Percentiles rank a stretch among this genome's conserved stretches.
phyloP scores from a whole-genome alignment of 2,329 filamentous ascomycete genomes.

The Periconia macrospinosa region DNA sequence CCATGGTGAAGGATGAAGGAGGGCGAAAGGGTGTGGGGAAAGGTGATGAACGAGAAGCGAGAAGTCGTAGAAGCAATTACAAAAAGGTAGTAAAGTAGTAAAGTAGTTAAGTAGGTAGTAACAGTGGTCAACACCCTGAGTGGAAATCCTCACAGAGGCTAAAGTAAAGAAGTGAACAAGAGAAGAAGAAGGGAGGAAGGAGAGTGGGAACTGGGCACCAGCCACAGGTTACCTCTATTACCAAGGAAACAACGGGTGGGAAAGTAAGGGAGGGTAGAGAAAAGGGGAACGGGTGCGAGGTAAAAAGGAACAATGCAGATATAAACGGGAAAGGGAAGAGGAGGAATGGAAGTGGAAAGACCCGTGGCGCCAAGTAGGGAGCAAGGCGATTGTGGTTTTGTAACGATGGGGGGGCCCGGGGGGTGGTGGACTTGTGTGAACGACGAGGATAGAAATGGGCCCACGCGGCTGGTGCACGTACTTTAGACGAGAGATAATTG shows the following conservation, averaged over 20 bases:
- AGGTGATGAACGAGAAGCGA: background rate
- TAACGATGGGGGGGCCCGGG: no score
- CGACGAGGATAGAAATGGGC: no score
- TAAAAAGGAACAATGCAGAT: background rate
- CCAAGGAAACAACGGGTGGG: background rate
- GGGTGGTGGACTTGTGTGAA: no score
- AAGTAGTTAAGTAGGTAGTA: background rate
- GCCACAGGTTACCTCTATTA: background rate
- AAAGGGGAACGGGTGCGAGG: background rate
- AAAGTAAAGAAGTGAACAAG: background rate
- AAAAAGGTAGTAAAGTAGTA: background rate
- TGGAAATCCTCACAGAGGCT: background rate
- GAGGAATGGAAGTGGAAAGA: background rate
- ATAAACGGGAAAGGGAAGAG: background rate
- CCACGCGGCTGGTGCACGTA: no score
- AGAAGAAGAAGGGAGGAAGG: background rate
- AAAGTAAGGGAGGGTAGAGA: background rate
- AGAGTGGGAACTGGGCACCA: background rate
- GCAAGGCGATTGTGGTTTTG: no score
- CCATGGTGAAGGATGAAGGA: constrained; percentile 23
- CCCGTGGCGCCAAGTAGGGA: no score
- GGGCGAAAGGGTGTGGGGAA: background rate
- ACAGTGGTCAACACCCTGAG: background rate
- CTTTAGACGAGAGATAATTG: no score
- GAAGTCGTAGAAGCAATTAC: background rate